These are phyloP conservation scores for Nicotiana otophora DNA, from an alignment of 257 asterid genomes.

Conservation along the genomic window DNA sequence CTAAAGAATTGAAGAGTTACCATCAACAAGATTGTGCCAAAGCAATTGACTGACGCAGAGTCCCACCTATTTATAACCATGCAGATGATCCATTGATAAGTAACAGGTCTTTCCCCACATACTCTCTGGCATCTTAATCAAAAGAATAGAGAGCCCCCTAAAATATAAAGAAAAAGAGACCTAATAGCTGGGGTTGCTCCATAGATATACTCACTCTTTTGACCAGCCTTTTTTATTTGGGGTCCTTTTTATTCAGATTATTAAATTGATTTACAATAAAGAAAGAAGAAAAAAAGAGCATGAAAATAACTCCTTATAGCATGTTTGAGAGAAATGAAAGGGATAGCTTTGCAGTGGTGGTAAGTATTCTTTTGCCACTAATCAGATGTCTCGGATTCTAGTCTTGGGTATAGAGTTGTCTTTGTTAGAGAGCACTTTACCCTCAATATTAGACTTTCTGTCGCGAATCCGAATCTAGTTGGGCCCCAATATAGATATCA, in stretches of 20 bases:
- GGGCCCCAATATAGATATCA: too few relatives aligned
- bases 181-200: background rate
- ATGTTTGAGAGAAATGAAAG: too few relatives aligned
- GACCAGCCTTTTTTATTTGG: background rate
- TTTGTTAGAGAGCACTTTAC: too few relatives aligned
- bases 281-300: background rate
- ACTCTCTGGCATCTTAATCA: background rate
- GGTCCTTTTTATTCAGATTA: too few relatives aligned
- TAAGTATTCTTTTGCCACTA: too few relatives aligned
- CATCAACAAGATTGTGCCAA: constrained; percentile 2
- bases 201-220: background rate
- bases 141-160: background rate
- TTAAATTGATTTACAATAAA: too few relatives aligned
- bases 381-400: too few relatives aligned
- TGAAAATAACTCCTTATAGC: background rate
- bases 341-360: too few relatives aligned
- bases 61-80: constrained; percentile 10
- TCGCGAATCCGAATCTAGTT: too few relatives aligned
- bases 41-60: constrained; percentile 2
- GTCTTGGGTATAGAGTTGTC: too few relatives aligned
- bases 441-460: too few relatives aligned
- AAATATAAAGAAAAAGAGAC: background rate
- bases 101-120: background rate
- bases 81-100: background rate
- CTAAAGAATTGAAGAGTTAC: background rate